These are phyloP conservation scores for Entomortierella parvispora DNA, from an alignment of 192 early-diverging fungal genomes.

Conservation along the genomic window DNA sequence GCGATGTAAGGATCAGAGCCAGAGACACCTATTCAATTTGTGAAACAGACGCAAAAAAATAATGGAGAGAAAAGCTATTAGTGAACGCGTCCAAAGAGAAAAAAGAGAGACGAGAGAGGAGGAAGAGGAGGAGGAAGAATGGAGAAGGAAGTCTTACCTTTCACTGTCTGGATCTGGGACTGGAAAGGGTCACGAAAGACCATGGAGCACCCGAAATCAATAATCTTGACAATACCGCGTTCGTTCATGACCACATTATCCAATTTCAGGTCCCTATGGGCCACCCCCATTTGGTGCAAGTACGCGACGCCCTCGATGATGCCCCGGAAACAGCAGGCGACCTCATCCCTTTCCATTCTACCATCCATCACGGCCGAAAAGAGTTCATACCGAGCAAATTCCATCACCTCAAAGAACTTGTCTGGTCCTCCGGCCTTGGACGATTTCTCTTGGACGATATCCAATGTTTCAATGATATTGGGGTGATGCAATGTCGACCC, in stretches of 20 bases:
- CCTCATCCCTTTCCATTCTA: slow-evolving; percentile 75
- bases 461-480: slow-evolving; percentile 81
- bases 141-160: slow-evolving; percentile 58
- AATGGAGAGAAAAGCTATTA: slow-evolving; percentile 44
- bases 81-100: too few species aligned
- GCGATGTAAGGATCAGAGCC: slow-evolving; percentile 95
- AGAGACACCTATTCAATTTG: slow-evolving; percentile 82
- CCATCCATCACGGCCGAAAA: slow-evolving; percentile 77
- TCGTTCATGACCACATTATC: too few species aligned
- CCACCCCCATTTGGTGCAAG: slow-evolving; percentile 87
- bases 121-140: background rate
- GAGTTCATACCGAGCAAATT: slow-evolving; percentile 88
- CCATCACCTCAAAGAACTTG: slow-evolving; percentile 78
- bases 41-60: slow-evolving; percentile 56
- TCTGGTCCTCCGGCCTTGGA: slow-evolving; percentile 14
- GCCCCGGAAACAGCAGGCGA: slow-evolving; percentile 86
- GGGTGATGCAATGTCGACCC: slow-evolving; percentile 70
- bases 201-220: slow-evolving; percentile 80
- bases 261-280: slow-evolving; percentile 86
- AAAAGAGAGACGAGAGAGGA: too few species aligned
- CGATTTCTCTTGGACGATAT: slow-evolving; percentile 69
- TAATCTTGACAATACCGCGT: too few species aligned
- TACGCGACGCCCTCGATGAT: slow-evolving; percentile 82
- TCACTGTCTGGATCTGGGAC: slow-evolving; percentile 13
- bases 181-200: slow-evolving; percentile 87